Evolutionary conservation across 1,139 yeast genomes (phyloP), one percentile per base, ranked within the genome.

Genomic region (Geotrichum carabidarum): DNA sequence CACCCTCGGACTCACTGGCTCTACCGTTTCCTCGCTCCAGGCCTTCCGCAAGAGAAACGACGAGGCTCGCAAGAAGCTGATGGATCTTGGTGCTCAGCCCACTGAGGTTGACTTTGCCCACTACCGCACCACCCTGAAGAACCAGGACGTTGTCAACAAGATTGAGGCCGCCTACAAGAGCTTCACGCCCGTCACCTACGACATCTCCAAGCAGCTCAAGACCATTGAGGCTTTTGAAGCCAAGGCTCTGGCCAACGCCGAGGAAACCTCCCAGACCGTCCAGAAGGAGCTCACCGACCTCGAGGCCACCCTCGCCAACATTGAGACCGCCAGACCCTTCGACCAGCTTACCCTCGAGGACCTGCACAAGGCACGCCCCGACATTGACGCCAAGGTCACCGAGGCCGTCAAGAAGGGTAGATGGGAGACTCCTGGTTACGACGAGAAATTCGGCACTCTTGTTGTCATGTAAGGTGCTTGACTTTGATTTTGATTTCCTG

Each of bases 351-450:
- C 97, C 55, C 93, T 91, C 59, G 96, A 90, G 61, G 99, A 93
- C 67, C 87, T 93, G 64, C 86, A 86, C 69, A 82, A 83, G 79
- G 98, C 97, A 61, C 87, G 93, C 78, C 97, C 99, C 67, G 98
- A 93, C 74, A 86, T 93, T 73, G 96, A 91, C 70, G 93, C 88
- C 68, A 93, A 93, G 85, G 96, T 91, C 66, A 81, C 79, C 69
- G 89, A 89, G 77, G 86, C 93, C 94, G 91, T 93, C 68, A 84
- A 86, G 82, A 86, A 90, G 81, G 96, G 96, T 75, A 87, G 88
- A 78, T 91, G 96, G 95, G 90, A 88, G 70, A 95, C 91, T 66
- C 98, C 99, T 67, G 96, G 96, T 67, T 93, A 93, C 84, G 86
- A 86, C 77, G 98, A 91, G 76, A 91, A 89, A 82, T 91, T 90